Conservation (phyloP, 192 early-diverging fungal species). For the Backusella mclennaniae region DNA sequence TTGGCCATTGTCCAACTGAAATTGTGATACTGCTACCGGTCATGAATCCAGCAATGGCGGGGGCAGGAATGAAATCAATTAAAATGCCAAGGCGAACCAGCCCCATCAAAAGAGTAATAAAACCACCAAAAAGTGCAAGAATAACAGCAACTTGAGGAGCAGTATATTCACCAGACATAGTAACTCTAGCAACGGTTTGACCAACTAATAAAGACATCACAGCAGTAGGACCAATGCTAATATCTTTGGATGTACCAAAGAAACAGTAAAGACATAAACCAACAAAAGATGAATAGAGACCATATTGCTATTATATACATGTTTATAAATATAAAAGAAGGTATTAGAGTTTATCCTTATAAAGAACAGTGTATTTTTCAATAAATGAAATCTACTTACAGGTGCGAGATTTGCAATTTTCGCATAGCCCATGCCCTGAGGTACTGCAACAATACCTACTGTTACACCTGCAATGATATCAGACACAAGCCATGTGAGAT, state of each 20-base stretch:
- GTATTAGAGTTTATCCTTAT: not conserved
- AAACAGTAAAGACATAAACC: conserved; percentile 69
- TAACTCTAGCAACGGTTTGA: conserved; percentile 52
- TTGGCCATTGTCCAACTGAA: conserved; percentile 66
- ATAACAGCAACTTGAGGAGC: conserved; percentile 63
- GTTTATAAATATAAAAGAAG: not conserved
- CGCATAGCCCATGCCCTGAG: conserved; percentile 70
- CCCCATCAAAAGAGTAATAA: conserved; percentile 70
- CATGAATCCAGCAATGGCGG: conserved; percentile 86
- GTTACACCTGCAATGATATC: conserved; percentile 70
- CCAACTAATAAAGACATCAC: conserved; percentile 80
- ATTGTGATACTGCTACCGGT: conserved; percentile 81
- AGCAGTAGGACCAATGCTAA: conserved; percentile 66
- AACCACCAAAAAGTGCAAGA: conserved; percentile 72
- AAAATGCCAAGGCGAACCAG: conserved; percentile 82
- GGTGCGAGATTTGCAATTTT: conserved; percentile 65
- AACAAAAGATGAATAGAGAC: conserved; percentile 60
- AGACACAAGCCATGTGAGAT: conserved; percentile 37
- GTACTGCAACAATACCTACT: conserved; percentile 74
- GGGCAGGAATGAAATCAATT: conserved; percentile 85
- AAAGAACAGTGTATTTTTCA: not conserved
- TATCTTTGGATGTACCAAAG: conserved; percentile 75
- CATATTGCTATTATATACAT: not conserved
- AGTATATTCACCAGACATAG: conserved; percentile 64
- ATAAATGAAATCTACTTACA: not conserved